Percentiles rank a stretch among this genome's conserved stretches.
Conservation (phyloP, 192 early-diverging fungal species). For the Entomortierella beljakovae region DNA sequence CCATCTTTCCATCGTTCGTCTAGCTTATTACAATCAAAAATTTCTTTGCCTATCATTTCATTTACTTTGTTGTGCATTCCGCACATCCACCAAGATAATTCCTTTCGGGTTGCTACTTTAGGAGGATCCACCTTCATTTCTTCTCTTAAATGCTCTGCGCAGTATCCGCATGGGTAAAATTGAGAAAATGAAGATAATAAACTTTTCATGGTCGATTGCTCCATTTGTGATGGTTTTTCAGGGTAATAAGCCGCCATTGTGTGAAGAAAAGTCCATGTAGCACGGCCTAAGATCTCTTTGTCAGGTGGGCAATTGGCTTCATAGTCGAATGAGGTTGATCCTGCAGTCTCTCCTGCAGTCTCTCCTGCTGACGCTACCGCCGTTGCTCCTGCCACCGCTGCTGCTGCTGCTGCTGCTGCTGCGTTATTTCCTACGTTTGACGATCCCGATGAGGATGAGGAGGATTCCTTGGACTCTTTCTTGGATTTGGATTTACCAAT, state of each 20-base stretch:
- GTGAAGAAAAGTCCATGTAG: conserved; percentile 98
- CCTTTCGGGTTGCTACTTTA: conserved; percentile 72
- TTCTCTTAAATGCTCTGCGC: conserved; percentile 85
- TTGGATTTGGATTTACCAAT: conserved; percentile 56
- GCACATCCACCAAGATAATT: conserved; percentile 91
- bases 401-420: not conserved
- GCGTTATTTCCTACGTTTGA: conserved; percentile 7
- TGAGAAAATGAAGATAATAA: conserved; percentile 82
- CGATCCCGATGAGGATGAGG: conserved; percentile 22
- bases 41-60: conserved; percentile 83
- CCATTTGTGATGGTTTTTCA: conserved; percentile 70
- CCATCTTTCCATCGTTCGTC: conserved; percentile 94
- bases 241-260: conserved; percentile 99
- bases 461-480: conserved; percentile 17
- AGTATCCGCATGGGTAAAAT: conserved; percentile 94
- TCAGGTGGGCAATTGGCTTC: conserved; percentile 84
- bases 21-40: conserved; percentile 95
- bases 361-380: conserved; percentile 5
- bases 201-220: conserved; percentile 81
- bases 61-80: conserved; percentile 97
- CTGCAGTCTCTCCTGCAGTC: not conserved
- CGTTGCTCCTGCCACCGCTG: conserved; percentile 13
- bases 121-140: conserved; percentile 85
- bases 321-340: conserved; percentile 40
- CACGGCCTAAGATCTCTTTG: conserved; percentile 79